Evolutionary conservation across 352 stramenopile genomes (phyloP), one percentile per base, ranked within the genome.

Genomic region (Phytophthora citrophthora): DNA sequence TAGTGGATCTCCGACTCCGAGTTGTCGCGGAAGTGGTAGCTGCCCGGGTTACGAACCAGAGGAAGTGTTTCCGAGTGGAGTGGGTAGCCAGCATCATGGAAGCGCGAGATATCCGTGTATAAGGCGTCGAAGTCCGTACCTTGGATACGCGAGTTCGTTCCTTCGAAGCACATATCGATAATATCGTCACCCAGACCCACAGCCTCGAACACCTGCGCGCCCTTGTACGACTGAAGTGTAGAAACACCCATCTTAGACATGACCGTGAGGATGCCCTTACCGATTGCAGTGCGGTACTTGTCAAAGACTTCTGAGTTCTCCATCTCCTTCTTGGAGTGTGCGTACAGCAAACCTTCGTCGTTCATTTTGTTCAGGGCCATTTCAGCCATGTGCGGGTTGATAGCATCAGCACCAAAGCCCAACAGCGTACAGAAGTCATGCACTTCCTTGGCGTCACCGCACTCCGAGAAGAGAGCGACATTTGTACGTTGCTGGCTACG

Each of bases 221-320:
- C 96, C 61, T 97, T 94, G 76, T 99, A 99, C 27, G 90, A 98
- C 53, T 96, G 91, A 23, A 99, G 78, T 6, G 97, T 90, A 3
- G 90, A 98, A 68, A 99, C 98, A 56, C 96, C 96, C 91, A 99
- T 99, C 81, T 99, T 99, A 4, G 88, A 97, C 78, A 91, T 91
- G 20, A 91, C 82, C 59, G 89, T 91, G 7, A 91, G 48, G 16
- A 91, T 82, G 51, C 82, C 82, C 61, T 91, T 91, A 40, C 79
- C 82, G 15, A 91, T 71, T 24, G 82, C 82, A 47, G 76, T 62
- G 44, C 79, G 79, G 69, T 91, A 91, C 59, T 89, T 85, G 50
- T 82, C 75, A 38, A 87, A 88, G 18, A 89, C 77, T 44, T 89
- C 79, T 0, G 74, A 72, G 64, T 85, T 85, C 62, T 57, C 52